Base-by-base conservation (phyloP, 2,329 filamentous ascomycete species). In the Xylogone sp. region DNA sequence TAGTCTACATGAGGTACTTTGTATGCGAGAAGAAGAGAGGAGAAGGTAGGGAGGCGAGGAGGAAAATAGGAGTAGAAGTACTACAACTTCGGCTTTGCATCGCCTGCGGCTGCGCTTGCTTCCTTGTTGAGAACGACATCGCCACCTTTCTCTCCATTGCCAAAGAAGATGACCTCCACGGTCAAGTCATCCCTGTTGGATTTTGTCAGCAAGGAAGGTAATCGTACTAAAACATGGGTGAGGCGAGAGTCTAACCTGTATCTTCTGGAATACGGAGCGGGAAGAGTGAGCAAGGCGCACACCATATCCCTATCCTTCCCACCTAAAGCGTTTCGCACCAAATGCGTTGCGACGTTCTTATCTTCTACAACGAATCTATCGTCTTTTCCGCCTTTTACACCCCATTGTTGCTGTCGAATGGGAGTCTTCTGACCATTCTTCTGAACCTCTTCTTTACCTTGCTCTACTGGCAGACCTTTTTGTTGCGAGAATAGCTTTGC, bases 121-220 rank as follows among this genome's bases (percentile, higher is more conserved):
- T 97, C 93, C 57, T 86, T 77, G 70, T 97, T 99, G 52, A 96
- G 69, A 4, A 86, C 81, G 4, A 97, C 87, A 56, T 87, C 86
- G 31, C 92, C 91, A 24, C 80, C 87, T 67, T 85, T 85, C 49
- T 85, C 75, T 29, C 85, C 83, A 60, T 96, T 83, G 54, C 94
- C 94, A 63, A 99, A 99, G 79, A 99, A 99, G 65, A 99, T 96
- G 55, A 99, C 94, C 69, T 99, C 90, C 16, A 99, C 93, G 0
- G 94, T 99, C 56, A 99, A 74, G 67, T 99, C 94, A 67, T 99
- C 94, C 60, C 90, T 93, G 54, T 59, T 49, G 8, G 5, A 13
- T 48, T 22, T 16, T 47, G 42, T 59, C 46, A 59, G 55, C 31
- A 29, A 52, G 24, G 2, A 27, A 43, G 39, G 24, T 10, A 27